phyloP scores from a whole-genome alignment of 306 rosid species.

The Cicer bijugum region DNA sequence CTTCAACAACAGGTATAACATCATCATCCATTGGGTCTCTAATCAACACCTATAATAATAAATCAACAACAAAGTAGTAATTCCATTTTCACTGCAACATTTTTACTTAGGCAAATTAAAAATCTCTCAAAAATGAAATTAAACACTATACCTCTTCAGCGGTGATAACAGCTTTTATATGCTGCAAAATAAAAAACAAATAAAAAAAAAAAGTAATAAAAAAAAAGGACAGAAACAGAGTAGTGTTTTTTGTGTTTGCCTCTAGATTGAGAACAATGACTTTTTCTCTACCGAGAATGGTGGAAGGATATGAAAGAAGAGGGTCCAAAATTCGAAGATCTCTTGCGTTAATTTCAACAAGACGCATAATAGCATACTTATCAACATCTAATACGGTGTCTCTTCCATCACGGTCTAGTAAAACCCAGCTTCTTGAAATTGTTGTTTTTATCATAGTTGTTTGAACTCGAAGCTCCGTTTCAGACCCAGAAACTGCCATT shows the following conservation, averaged over 20 bases:
- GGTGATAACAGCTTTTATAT: slow-evolving; percentile 83
- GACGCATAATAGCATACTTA: slow-evolving; percentile 78
- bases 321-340: slow-evolving; percentile 90
- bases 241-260: slow-evolving; percentile 44
- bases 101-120: no score
- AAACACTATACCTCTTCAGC: slow-evolving; percentile 63
- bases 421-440: slow-evolving; percentile 70
- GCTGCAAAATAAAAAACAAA: slow-evolving; percentile 56
- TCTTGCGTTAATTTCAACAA: slow-evolving; percentile 69
- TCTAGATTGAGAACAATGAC: slow-evolving; percentile 85
- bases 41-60: slow-evolving; percentile 57
- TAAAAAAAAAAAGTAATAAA: neutral
- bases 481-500: slow-evolving; percentile 42
- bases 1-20: slow-evolving; percentile 69
- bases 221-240: neutral
- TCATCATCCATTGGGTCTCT: slow-evolving; percentile 77
- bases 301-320: slow-evolving; percentile 70
- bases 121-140: no score
- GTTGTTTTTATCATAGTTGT: slow-evolving; percentile 61
- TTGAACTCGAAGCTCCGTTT: slow-evolving; percentile 50
- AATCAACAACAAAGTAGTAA: neutral
- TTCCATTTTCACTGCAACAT: no score
- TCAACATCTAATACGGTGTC: slow-evolving; percentile 66
- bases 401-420: slow-evolving; percentile 57
- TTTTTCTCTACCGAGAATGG: slow-evolving; percentile 81